Conservation (phyloP, 768 basidiomycete genomes). For the Roridomyces roridus region DNA sequence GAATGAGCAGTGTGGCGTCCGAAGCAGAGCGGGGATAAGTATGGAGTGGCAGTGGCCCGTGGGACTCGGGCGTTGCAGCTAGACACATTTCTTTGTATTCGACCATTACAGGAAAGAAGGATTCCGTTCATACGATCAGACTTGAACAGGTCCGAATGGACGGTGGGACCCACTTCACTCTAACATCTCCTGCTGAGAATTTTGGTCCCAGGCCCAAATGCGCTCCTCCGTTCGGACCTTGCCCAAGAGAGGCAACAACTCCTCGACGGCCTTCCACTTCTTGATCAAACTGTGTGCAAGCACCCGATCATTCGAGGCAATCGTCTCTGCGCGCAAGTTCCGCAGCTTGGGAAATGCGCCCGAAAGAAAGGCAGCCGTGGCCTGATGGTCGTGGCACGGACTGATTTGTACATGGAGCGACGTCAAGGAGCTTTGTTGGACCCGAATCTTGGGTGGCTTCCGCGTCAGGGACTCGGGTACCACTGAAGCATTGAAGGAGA, state of each 20-base stretch:
- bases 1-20: too few species aligned
- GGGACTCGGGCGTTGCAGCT: too few species aligned
- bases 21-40: too few species aligned
- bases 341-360: not conserved
- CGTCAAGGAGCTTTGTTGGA: not conserved
- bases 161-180: too few species aligned
- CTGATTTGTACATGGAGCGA: not conserved
- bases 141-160: too few species aligned
- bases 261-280: not conserved
- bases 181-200: too few species aligned
- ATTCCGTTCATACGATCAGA: too few species aligned
- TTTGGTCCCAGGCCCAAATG: too few species aligned
- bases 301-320: not conserved
- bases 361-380: not conserved
- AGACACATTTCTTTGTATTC: too few species aligned
- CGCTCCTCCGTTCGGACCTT: slow-evolving; percentile 1
- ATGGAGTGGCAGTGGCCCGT: too few species aligned
- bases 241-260: not conserved
- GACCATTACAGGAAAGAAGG: too few species aligned
- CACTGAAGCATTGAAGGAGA: not conserved
- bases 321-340: not conserved
- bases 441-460: not conserved
- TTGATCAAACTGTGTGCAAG: too few species aligned
- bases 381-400: not conserved
- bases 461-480: not conserved